These are phyloP conservation scores for Peronosclerospora sorghi DNA, from an alignment of 352 stramenopile genomes.

Conservation along the genomic window DNA sequence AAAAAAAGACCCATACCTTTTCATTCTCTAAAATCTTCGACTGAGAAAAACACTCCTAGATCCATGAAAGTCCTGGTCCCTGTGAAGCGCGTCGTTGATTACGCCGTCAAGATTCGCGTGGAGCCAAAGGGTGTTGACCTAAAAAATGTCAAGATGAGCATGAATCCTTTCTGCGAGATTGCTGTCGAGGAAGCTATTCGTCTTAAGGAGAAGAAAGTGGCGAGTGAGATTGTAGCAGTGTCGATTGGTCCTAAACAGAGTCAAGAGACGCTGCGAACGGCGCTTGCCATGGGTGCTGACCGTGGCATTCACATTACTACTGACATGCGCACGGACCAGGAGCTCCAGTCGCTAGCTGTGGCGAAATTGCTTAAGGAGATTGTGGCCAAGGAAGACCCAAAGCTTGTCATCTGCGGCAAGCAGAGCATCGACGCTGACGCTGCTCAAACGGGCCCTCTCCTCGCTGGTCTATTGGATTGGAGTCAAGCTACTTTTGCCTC, in stretches of 20 bases:
- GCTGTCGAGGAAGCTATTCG: slow-evolving; percentile 96
- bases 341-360: slow-evolving; percentile 95
- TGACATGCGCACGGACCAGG: slow-evolving; percentile 93
- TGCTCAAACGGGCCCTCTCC: slow-evolving; percentile 87
- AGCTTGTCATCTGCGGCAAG: slow-evolving; percentile 96
- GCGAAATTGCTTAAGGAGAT: slow-evolving; percentile 94
- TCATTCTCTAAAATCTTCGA: not conserved
- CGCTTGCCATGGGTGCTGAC: slow-evolving; percentile 90
- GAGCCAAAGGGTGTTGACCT: slow-evolving; percentile 91
- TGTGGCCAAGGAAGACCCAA: slow-evolving; percentile 87
- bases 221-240: slow-evolving; percentile 91
- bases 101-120: slow-evolving; percentile 97
- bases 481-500: slow-evolving; percentile 97
- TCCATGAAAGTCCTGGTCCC: slow-evolving; percentile 89
- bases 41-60: not conserved
- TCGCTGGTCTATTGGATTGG: slow-evolving; percentile 94
- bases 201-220: slow-evolving; percentile 96
- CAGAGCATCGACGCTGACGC: slow-evolving; percentile 88
- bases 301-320: slow-evolving; percentile 96
- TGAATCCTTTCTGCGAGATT: slow-evolving; percentile 99
- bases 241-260: slow-evolving; percentile 96
- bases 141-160: slow-evolving; percentile 99
- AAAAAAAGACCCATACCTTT: too few relatives aligned
- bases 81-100: slow-evolving; percentile 96
- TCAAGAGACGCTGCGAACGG: slow-evolving; percentile 93